Conservation (phyloP, 768 basidiomycete species). For the Suillus brevipes region DNA sequence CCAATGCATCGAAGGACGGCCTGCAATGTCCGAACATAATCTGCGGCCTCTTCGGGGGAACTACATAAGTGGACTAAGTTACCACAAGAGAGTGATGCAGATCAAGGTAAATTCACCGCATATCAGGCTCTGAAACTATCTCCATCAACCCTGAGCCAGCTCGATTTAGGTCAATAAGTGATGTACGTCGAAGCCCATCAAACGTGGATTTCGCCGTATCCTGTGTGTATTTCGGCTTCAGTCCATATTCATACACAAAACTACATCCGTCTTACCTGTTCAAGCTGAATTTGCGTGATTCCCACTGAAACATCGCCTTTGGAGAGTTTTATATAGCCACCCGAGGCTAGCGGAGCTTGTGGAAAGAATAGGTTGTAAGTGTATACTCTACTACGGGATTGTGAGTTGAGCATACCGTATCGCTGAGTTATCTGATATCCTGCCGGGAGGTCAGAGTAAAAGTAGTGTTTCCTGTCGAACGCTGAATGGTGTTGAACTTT, state of each 20-base stretch:
- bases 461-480: conserved; percentile 98
- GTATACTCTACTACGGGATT: not conserved
- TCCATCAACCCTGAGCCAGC: conserved; percentile 91
- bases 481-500: conserved; percentile 68
- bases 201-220: conserved; percentile 89
- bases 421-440: conserved; percentile 98
- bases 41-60: conserved; percentile 87
- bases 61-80: conserved; percentile 23
- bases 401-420: conserved; percentile 42
- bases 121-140: conserved; percentile 93
- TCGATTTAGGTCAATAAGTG: conserved; percentile 84
- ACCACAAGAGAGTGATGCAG: not conserved
- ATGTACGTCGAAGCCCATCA: conserved; percentile 48
- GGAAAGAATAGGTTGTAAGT: not conserved
- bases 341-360: conserved; percentile 75
- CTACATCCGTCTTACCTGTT: conserved; percentile 62
- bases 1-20: conserved; percentile 79
- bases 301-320: conserved; percentile 53
- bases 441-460: conserved; percentile 90
- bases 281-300: conserved; percentile 92
- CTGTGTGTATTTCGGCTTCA: conserved; percentile 38
- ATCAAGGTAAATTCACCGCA: conserved; percentile 46
- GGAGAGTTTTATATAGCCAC: conserved; percentile 56
- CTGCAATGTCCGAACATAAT: conserved; percentile 84
- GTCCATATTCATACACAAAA: not conserved